Base-by-base conservation (phyloP, 441 rosid species). In the Melastoma candidum region DNA sequence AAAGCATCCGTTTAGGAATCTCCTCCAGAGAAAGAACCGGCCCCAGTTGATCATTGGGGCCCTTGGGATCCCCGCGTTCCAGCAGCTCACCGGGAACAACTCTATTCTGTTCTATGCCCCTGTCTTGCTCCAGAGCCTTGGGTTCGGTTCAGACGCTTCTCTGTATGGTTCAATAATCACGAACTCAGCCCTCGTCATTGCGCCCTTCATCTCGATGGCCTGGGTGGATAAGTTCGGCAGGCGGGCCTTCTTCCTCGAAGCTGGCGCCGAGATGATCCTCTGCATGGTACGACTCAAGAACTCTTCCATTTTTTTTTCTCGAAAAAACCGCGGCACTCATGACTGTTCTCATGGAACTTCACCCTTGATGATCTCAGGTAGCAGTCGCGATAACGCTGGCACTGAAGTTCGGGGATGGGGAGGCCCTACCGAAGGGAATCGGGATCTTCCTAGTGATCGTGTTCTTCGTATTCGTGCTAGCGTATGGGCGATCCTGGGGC, bases 401-500 rank as follows among this genome's bases (percentile, higher is more conserved):
- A 3, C 44, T 81, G 25, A 72, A 77, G 44, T 81, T 90, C 49
- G 96, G 96, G 39, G 70, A 80, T 51, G 95, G 93, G 14, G 59
- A 74, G 46, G 44, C 49, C 22, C 77, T 90, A 10, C 54, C 87
- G 0, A 63, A 72, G 64, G 75, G 73, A 6, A 50, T 78, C 0
- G 87, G 86, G 6, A 0, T 59, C 17, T 69, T 84, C 68, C 89
- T 90, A 1, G 95, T 90, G 66, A 13, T 81, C 3, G 56, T 81
- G 51, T 78, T 90, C 51, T 84, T 81, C 68, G 58, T 87, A 14
- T 90, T 90, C 54, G 92, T 84, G 13, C 52, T 83, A 54, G 95
- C 95, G 1, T 90, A 83, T 5, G 97, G 97, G 3, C 74, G 97
- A 57, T 90, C 96, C 1, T 90, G 97, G 97, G 97, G 97, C 8